phyloP scores from a whole-genome alignment of 2,329 filamentous ascomycete genomes.

The Fusarium anthophilum region DNA sequence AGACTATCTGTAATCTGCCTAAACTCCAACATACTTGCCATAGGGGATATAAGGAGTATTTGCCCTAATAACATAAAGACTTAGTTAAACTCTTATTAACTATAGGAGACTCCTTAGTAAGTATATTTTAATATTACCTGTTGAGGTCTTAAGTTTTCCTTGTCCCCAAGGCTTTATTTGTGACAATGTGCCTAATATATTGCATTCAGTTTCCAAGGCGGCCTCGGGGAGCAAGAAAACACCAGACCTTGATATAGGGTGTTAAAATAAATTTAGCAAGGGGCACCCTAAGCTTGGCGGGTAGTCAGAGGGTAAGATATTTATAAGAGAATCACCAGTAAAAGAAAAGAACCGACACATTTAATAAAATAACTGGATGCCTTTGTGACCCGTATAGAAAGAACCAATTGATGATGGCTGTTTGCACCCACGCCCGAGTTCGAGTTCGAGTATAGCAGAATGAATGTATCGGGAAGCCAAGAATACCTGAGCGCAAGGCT shows the following conservation, averaged over 20 bases:
- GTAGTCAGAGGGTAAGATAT: background rate
- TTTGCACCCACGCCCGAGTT: background rate
- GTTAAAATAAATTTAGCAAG: too few relatives aligned
- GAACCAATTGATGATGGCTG: background rate
- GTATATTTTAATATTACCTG: background rate
- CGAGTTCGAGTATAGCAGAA: background rate
- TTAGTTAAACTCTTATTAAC: background rate
- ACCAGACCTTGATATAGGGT: too few relatives aligned
- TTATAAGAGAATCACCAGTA: background rate
- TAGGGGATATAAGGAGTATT: background rate
- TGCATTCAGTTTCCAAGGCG: background rate
- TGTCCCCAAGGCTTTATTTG: background rate
- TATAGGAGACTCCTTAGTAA: background rate
- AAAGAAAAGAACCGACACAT: background rate
- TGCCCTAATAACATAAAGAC: background rate
- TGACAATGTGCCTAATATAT: background rate
- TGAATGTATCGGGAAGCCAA: conserved; percentile 15
- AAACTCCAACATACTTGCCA: background rate
- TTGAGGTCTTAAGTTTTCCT: background rate
- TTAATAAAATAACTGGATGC: background rate
- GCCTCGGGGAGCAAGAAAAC: too few relatives aligned
- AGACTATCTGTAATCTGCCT: background rate
- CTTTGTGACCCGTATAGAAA: background rate
- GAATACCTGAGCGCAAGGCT: background rate
- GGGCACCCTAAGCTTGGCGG: too few relatives aligned